Evolutionary conservation across 2,329 filamentous ascomycete genomes (phyloP), one percentile per base, ranked within the genome.

Genomic region (Trichoderma cornu-damae): DNA sequence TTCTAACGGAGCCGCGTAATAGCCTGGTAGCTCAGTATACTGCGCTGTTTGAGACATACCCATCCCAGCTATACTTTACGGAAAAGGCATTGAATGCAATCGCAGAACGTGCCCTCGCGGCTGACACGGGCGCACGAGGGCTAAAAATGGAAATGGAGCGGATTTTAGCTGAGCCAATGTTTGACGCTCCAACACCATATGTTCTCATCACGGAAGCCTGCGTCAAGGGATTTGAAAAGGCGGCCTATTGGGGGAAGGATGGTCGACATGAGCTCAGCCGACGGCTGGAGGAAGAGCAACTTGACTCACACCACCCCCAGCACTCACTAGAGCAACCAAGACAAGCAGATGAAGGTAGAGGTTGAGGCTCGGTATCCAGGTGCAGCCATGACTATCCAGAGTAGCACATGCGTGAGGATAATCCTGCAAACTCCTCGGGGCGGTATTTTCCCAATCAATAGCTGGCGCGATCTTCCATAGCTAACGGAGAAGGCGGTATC

Each of bases 1-100:
- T 99, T 61, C 79, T 99, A 37, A 96, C 90, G 0, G 93, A 97
- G 69, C 94, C 94, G 1, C 85, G 89, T 58, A 96, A 96, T 73
- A 90, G 87, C 53, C 80, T 99, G 0, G 79, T 96, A 3, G 84
- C 87, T 46, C 94, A 99, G 72, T 97, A 96, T 71, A 88, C 86
- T 16, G 86, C 91, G 2, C 83, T 96, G 1, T 96, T 97, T 68
- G 83, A 88, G 57, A 86, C 83, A 1, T 87, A 85, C 61, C 87
- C 94, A 0, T 90, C 88, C 55, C 87, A 89, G 47, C 77, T 99
- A 2, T 84, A 83, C 62, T 95, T 97, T 73, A 96, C 93, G 0
- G 87, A 84, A 3, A 84, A 85, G 6, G 88, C 93, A 0, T 75
- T 97, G n/a, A 80, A 85, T 61, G 88, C 89, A 50, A 85, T 99